These are phyloP conservation scores for Pichia deserticola DNA, from an alignment of 805 yeast species.

Conservation along the genomic window DNA sequence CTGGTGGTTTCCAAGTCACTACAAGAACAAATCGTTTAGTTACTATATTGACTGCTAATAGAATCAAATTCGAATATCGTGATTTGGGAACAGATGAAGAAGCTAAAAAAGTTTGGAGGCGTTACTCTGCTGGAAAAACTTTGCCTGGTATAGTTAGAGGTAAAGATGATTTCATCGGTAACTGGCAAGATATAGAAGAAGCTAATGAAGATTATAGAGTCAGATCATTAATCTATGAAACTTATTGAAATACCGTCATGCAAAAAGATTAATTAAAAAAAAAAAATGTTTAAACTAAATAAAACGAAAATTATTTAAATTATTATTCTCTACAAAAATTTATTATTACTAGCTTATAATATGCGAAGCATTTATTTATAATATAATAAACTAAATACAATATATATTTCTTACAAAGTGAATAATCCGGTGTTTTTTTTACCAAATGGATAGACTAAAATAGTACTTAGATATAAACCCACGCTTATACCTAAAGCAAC, in stretches of 20 bases:
- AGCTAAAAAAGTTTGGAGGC: constrained; percentile 78
- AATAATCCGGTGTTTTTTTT: constrained; percentile 84
- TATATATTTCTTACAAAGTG: constrained; percentile 40
- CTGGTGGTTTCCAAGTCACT: constrained; percentile 78
- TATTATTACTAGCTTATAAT: not conserved
- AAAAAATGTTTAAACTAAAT: no score
- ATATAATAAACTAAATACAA: not conserved
- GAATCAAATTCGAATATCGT: constrained; percentile 55
- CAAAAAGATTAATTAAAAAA: no score
- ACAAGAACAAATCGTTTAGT: constrained; percentile 69
- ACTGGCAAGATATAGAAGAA: constrained; percentile 79
- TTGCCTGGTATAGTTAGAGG: constrained; percentile 85
- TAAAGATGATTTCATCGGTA: constrained; percentile 74
- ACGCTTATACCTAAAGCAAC: constrained; percentile 92
- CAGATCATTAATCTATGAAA: constrained; percentile 56
- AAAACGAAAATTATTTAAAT: no score
- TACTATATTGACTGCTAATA: constrained; percentile 69
- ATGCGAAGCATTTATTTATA: not conserved
- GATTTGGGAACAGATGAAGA: constrained; percentile 85
- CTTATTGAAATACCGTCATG: constrained; percentile 30
- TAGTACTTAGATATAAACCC: constrained; percentile 85
- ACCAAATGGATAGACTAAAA: constrained; percentile 87
- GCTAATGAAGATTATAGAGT: constrained; percentile 75
- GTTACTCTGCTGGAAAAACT: constrained; percentile 61
- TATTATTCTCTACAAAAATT: not conserved